Evolutionary conservation across 176 grass and related monocot species (phyloP), one percentile per base, ranked within the genome.

Genomic region (Ensete glaucum): DNA sequence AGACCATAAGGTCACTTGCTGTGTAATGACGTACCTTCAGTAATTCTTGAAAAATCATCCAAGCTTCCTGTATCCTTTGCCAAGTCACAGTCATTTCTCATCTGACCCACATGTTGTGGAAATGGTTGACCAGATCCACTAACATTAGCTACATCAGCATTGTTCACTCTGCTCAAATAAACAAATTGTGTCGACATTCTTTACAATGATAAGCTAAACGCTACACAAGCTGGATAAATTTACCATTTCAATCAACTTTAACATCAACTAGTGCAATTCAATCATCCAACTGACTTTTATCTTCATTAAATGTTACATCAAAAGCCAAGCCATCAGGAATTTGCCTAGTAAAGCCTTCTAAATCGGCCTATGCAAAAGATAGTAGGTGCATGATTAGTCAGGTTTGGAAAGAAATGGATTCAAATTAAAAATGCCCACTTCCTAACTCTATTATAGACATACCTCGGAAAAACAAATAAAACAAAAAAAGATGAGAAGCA

Each of bases 131-230:
- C 73, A 78, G 87, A 76, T 77, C 88, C 87, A 83, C 76, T 81
- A 76, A 87, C 83, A 73, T 79, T 81, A 78, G 82, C 64, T 84
- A 78, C 81, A 76, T 89, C 88, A n/a, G 81, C 17, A 51, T 69
- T 65, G 80, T 78, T 84, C 75, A 74, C 50, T 77, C 95, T 99
- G 88, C 26, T 70, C 78, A 74, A 63, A 79, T 59, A 64, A 81
- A 68, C 73, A 62, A 84, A 14, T 52, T 58, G 16, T 11, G 65
- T 75, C 19, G 49, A 57, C n/a, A 59, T 17, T 53, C 54, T 43
- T 43, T 6, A 43, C 34, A 69, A 8, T 14, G 43, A 50, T 43
- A 24, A 27, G 58, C 73, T 55, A 58, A 13, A 48, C 24, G 13
- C 14, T 75, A 27, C 53, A 43, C 1, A 59, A 60, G 19, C 23